A percentile compares a stretch with the other conserved stretches of the same genome.
Evolutionary conservation across 2,329 filamentous ascomycete species (phyloP).

Genomic region (Botrytis deweyae): DNA sequence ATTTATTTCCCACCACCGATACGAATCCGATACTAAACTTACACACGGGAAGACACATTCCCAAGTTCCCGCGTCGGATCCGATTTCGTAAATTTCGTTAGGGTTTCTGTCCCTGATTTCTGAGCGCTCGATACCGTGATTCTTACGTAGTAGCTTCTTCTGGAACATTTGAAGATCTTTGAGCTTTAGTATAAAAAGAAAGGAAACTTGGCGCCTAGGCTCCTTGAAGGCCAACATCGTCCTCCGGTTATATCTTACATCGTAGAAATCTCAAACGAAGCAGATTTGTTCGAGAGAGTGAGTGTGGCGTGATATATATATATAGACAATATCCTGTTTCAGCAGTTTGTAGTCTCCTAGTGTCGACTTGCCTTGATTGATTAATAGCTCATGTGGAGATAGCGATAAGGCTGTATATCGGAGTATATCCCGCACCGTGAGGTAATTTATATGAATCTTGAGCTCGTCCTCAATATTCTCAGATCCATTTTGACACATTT

Average conservation of each 20-base stretch:
- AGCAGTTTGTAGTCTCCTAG: not conserved
- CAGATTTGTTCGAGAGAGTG: not conserved
- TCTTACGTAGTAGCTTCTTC: not conserved
- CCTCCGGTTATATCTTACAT: not conserved
- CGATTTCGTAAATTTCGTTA: not conserved
- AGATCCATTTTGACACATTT: not conserved
- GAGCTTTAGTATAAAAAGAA: not conserved
- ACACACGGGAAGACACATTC: not conserved
- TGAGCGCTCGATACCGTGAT: not conserved
- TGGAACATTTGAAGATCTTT: not conserved
- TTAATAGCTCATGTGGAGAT: not conserved
- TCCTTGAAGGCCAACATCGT: too few relatives aligned
- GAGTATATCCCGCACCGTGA: not conserved
- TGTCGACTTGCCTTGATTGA: not conserved
- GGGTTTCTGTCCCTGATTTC: not conserved
- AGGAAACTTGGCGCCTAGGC: not conserved
- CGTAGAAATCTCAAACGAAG: not conserved
- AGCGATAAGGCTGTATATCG: not conserved
- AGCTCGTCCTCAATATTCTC: not conserved
- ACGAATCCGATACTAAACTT: not conserved
- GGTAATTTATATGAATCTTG: constrained; percentile 1
- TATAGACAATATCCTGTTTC: not conserved
- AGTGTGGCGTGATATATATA: not conserved
- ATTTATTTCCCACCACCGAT: not conserved
- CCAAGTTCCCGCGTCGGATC: not conserved